Conservation (phyloP, 2,329 filamentous ascomycete genomes). For the Ophiostoma piceae region DNA sequence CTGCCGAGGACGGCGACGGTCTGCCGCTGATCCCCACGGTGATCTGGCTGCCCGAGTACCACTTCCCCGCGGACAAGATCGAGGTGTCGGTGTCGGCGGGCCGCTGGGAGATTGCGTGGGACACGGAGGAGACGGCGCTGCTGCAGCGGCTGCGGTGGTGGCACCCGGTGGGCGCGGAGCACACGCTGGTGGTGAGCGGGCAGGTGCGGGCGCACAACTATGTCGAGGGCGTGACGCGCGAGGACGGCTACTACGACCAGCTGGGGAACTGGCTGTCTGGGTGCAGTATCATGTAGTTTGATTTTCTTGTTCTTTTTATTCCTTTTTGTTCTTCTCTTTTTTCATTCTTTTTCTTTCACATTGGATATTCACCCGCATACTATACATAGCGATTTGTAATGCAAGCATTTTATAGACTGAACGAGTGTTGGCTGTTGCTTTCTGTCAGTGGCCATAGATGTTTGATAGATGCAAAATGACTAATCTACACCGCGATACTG, state of each 20-base stretch:
- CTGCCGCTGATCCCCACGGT: slow-evolving; percentile 56
- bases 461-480: neutral
- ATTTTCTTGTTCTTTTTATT: neutral
- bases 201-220: slow-evolving; percentile 60
- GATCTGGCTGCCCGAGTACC: slow-evolving; percentile 83
- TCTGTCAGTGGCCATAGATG: too few species aligned
- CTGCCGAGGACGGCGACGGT: slow-evolving; percentile 10
- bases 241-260: slow-evolving; percentile 68
- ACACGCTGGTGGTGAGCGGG: slow-evolving; percentile 71
- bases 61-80: slow-evolving; percentile 73
- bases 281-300: slow-evolving; percentile 41
- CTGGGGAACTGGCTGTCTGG: slow-evolving; percentile 47
- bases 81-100: slow-evolving; percentile 74
- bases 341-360: neutral
- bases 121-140: slow-evolving; percentile 63
- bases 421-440: too few species aligned
- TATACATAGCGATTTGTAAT: slow-evolving; percentile 8
- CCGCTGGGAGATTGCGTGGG: slow-evolving; percentile 78
- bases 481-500: neutral
- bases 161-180: slow-evolving; percentile 78
- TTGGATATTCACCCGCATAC: slow-evolving; percentile 1
- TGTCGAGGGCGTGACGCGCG: slow-evolving; percentile 52
- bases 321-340: neutral
- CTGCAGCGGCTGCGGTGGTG: slow-evolving; percentile 85
- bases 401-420: neutral